Base-by-base conservation (phyloP, 495 filamentous ascomycete genomes). In the Echria macrotheca region DNA sequence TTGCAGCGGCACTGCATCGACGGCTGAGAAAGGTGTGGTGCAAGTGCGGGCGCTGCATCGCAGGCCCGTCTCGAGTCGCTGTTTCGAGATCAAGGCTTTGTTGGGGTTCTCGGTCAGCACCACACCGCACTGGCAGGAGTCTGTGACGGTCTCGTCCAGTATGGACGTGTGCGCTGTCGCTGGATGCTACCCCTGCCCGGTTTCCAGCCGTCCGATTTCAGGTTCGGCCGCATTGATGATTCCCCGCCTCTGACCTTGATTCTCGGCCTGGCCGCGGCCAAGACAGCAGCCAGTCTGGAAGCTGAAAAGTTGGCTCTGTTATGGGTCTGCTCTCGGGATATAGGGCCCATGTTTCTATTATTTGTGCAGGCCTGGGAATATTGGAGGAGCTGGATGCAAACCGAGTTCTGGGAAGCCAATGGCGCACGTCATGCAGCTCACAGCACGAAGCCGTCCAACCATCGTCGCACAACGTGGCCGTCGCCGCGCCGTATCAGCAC, bases 221-320 rank as follows among this genome's bases (percentile, higher is more conserved):
- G 22, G 38, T 25, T 41, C 11, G 22, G 38, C 5, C 38, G n/a
- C n/a, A n/a, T n/a, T n/a, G n/a, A n/a, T n/a, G n/a, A n/a, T 3
- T 17, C 15, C 42, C n/a, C 14, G 12, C 17, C 15, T 15, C 26
- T 15, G 41, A 26, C 42, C 19, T 44, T 15, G 24, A 31, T 31
- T 44, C 17, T 4, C 42, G 42, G 19, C 19, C 26, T 6, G 15
- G 17, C 26, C 42, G 26, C 42, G 9, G 21, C 19, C 12, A 21
- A 21, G 37, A 22, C 37, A 12, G 19, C 19, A 14, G 14, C 7
- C 38, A 21, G 17, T 9, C 36, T 9, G 21, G 4, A n/a, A 39
- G 2, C 14, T 18, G 5, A 24, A 41, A 41, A 41, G 38, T 22
- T 54, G 33, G 38, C 40, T n/a, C 44, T 43, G 25, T n/a, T 43